Evolutionary conservation across 352 stramenopile genomes (phyloP).

Genomic region (Detonula confervacea): DNA sequence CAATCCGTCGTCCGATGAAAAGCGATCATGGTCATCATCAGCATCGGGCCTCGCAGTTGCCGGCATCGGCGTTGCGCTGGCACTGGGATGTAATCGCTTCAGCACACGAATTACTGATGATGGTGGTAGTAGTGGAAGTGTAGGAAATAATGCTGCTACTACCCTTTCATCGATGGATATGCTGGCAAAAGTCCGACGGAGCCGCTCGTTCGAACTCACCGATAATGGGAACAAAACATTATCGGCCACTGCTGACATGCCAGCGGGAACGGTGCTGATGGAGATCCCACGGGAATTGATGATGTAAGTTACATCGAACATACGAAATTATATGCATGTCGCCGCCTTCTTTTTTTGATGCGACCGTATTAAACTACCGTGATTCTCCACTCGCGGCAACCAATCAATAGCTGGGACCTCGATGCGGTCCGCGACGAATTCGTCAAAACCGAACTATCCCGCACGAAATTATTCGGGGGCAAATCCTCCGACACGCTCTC

Average conservation of each 20-base stretch:
- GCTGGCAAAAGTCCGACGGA: slow-evolving; percentile 6
- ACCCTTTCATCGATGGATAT: slow-evolving; percentile 10
- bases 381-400: too few relatives aligned
- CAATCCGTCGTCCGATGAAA: not conserved
- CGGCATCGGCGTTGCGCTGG: slow-evolving; percentile 1
- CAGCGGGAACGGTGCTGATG: slow-evolving; percentile 16
- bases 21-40: not conserved
- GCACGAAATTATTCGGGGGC: not conserved
- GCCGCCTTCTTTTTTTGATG: too few relatives aligned
- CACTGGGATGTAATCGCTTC: not conserved
- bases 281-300: slow-evolving; percentile 23
- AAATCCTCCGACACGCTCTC: slow-evolving; percentile 7
- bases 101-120: not conserved
- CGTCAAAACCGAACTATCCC: slow-evolving; percentile 13
- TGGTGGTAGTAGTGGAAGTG: too few relatives aligned
- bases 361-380: too few relatives aligned
- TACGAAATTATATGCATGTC: too few relatives aligned
- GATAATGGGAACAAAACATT: slow-evolving; percentile 10
- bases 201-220: slow-evolving; percentile 12
- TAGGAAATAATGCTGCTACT: not conserved
- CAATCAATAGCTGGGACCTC: slow-evolving; percentile 19
- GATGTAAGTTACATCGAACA: slow-evolving; percentile 9
- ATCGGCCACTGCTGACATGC: slow-evolving; percentile 12
- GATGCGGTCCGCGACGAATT: slow-evolving; percentile 26
- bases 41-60: not conserved